These are phyloP conservation scores for Prunus kanzakura DNA, from an alignment of 306 rosid species.

Conservation along the genomic window DNA sequence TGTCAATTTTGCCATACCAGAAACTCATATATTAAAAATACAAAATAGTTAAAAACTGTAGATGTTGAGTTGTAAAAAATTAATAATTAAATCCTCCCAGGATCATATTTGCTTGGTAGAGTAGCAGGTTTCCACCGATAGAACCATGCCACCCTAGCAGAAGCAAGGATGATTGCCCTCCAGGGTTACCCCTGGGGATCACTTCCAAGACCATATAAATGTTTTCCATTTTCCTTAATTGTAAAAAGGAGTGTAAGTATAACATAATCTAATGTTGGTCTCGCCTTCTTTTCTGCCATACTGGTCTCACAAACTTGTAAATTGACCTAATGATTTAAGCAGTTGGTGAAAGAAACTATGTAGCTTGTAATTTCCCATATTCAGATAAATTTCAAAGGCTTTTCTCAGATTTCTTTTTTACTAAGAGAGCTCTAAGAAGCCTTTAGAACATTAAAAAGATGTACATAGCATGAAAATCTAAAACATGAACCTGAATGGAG, in stretches of 20 bases:
- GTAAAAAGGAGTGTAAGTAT: neutral
- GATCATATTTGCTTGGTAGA: neutral
- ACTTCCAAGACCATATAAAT: too few relatives aligned
- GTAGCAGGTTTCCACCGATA: too few relatives aligned
- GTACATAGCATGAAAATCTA: neutral
- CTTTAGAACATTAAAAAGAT: neutral
- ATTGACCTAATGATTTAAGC: neutral
- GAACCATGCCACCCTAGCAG: too few relatives aligned
- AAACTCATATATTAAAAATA: neutral
- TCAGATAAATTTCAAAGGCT: neutral
- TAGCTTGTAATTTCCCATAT: neutral
- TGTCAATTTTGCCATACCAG: neutral
- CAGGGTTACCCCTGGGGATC: too few relatives aligned
- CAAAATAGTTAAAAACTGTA: neutral
- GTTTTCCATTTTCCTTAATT: neutral
- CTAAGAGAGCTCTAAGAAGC: neutral
- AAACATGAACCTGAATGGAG: slow-evolving; percentile 2
- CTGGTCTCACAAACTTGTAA: neutral
- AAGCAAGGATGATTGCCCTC: too few relatives aligned
- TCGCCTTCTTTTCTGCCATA: neutral
- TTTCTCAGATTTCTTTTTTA: neutral
- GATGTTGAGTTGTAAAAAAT: neutral
- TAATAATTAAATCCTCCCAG: neutral
- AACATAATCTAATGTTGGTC: neutral
- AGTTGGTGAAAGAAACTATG: neutral